A percentile compares a stretch with the other conserved stretches of the same genome.
phyloP scores from a whole-genome alignment of 2,329 filamentous ascomycete species.

The Fonsecaea monophora region DNA sequence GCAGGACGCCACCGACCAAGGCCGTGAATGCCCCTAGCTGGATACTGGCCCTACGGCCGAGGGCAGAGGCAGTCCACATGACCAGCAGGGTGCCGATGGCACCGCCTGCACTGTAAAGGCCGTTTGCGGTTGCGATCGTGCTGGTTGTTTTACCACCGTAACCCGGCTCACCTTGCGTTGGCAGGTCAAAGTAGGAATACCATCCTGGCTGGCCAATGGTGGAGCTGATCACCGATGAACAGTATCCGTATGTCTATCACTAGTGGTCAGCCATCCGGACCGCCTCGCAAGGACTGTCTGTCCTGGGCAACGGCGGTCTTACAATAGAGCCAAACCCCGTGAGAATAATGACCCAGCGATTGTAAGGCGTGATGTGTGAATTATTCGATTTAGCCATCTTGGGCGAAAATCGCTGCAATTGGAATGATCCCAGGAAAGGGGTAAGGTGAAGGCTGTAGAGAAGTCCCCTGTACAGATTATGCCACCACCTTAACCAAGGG shows the following conservation, averaged over 20 bases:
- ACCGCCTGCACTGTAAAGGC: conserved; percentile 53
- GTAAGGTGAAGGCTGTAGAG: too few relatives aligned
- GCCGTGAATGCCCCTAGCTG: conserved; percentile 40
- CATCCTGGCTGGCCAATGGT: conserved; percentile 57
- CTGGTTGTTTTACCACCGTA: conserved; percentile 51
- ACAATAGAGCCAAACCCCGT: too few relatives aligned
- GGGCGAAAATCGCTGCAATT: too few relatives aligned
- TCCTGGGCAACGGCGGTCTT: too few relatives aligned
- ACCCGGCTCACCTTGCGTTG: conserved; percentile 48
- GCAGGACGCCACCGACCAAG: conserved; percentile 36
- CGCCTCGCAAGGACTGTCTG: too few relatives aligned
- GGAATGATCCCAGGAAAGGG: too few relatives aligned
- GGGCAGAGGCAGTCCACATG: conserved; percentile 44
- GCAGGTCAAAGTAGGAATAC: conserved; percentile 52
- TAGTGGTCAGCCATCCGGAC: too few relatives aligned
- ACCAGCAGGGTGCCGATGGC: conserved; percentile 44
- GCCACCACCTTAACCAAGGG: too few relatives aligned
- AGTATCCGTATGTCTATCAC: conserved; percentile 42
- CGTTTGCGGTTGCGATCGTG: conserved; percentile 55
- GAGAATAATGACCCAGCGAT: too few relatives aligned
- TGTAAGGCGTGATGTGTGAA: too few relatives aligned
- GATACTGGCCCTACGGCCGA: conserved; percentile 49
- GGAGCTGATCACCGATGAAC: conserved; percentile 50
- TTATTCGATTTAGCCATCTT: too few relatives aligned
- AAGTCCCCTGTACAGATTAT: too few relatives aligned